Base-by-base conservation (phyloP, 2,329 filamentous ascomycete genomes). In the Aspergillus fructus region DNA sequence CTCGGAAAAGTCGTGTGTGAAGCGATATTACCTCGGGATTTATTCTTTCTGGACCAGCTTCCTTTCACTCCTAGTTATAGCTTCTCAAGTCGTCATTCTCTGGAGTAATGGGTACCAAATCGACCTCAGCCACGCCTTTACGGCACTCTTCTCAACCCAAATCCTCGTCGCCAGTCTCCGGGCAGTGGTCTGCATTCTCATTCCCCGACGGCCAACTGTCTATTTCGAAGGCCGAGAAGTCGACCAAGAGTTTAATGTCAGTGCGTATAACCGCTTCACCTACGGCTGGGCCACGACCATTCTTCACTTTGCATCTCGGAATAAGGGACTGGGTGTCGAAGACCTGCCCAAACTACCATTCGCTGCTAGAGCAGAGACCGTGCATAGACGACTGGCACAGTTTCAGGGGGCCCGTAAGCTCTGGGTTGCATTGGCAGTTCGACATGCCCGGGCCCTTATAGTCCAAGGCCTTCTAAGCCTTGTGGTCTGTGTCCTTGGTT, bases 121-220 rank as follows among this genome's bases (percentile, higher is more conserved):
- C 23, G 23, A 48, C 9, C 21, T 45, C 13, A 58, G 61, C 5
- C 27, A 41, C 5, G n/a, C 56, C 4, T 70, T 78, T 17, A 75
- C 83, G 27, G 69, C 73, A 1, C 73, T 87, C 13, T 79, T 84
- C 34, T 68, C 79, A 1, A 71, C 75, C 2, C 83, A 85, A 56
- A 67, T 85, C 19, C 71, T 69, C 8, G 68, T 77, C 11, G 70
- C 76, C 13, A 30, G 64, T 1, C 43, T 72, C 9, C 67, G 68
- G 3, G 66, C 54, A 6, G 2, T 68, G 2, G 63, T 61, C 34
- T 81, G 81, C 61, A 60, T 88, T 12, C 78, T 81, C 1, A 75
- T 91, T 13, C 88, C 87, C 4, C 82, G 89, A 43, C 81, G 89
- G 11, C 89, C 89, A 3, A 79, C 86, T 53, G 85, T 92, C 17